These are phyloP conservation scores for Chlorophyllum brunneum DNA, from an alignment of 768 basidiomycete species.

Conservation along the genomic window DNA sequence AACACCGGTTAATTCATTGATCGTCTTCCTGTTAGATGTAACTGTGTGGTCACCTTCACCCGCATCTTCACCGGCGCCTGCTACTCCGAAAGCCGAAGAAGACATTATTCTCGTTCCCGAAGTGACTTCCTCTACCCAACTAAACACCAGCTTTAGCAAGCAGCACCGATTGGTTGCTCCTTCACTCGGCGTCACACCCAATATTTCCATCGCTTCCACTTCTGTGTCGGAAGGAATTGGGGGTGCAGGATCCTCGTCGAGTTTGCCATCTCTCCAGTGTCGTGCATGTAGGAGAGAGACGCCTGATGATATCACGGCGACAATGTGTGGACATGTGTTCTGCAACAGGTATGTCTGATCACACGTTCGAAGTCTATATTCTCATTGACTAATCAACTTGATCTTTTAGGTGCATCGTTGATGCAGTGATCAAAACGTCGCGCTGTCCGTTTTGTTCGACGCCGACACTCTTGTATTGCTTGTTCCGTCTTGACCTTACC, in stretches of 20 bases:
- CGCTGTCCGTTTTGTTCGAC: conserved; percentile 50
- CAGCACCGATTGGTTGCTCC: neutral
- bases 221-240: conserved; percentile 6
- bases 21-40: neutral
- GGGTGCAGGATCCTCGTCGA: conserved; percentile 5
- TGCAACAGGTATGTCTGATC: conserved; percentile 44
- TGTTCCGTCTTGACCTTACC: conserved; percentile 43
- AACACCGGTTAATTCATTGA: neutral
- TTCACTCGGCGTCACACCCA: conserved; percentile 8
- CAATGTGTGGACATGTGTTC: conserved; percentile 62
- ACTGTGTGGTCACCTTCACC: conserved; percentile 4
- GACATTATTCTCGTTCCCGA: neutral
- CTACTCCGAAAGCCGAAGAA: conserved; percentile 2
- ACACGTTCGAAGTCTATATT: conserved; percentile 14
- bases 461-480: conserved; percentile 49
- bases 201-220: conserved; percentile 6
- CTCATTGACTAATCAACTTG: neutral
- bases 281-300: conserved; percentile 45
- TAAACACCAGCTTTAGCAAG: neutral
- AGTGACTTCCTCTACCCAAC: neutral
- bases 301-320: conserved; percentile 51
- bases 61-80: neutral
- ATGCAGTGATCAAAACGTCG: conserved; percentile 40
- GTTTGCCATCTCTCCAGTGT: conserved; percentile 37
- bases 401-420: conserved; percentile 46